Conservation (phyloP, 225 moss, liverwort and hornwort species). For the Rhytidiadelphus loreus region DNA sequence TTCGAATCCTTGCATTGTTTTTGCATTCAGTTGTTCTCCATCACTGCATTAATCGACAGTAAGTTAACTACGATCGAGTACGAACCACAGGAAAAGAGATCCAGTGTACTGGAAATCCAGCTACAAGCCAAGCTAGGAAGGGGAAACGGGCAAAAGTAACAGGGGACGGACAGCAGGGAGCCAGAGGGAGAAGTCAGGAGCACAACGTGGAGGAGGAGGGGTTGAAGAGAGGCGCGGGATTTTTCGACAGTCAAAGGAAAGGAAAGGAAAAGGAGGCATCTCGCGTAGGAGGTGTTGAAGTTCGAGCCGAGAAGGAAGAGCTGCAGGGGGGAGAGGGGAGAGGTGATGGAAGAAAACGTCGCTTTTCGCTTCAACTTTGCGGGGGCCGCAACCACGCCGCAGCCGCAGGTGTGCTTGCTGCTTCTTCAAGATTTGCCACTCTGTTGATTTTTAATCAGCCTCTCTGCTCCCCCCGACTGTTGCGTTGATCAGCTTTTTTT, state of each 20-base stretch:
- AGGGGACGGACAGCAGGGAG: neutral
- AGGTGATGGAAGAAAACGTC: slow-evolving; percentile 27
- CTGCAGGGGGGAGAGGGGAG: neutral
- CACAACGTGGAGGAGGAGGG: neutral
- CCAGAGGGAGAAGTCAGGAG: neutral
- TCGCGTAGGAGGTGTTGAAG: neutral
- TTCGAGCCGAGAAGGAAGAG: neutral
- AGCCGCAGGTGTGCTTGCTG: slow-evolving; percentile 51
- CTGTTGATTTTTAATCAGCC: neutral
- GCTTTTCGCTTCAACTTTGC: slow-evolving; percentile 45
- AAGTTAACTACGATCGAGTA: neutral
- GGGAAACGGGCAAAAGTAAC: neutral
- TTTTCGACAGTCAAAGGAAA: neutral
- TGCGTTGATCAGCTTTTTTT: neutral
- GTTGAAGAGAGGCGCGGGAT: neutral
- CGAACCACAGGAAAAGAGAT: neutral
- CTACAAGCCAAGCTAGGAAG: neutral
- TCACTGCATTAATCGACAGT: neutral
- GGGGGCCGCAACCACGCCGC: slow-evolving; percentile 24
- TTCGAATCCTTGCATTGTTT: neutral
- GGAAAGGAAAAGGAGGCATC: neutral
- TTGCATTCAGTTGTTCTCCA: neutral
- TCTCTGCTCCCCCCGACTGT: neutral
- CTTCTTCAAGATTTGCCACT: slow-evolving; percentile 19
- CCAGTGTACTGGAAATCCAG: neutral